Evolutionary conservation across 495 filamentous ascomycete species (phyloP).

Genomic region (Elasticomyces elasticus): DNA sequence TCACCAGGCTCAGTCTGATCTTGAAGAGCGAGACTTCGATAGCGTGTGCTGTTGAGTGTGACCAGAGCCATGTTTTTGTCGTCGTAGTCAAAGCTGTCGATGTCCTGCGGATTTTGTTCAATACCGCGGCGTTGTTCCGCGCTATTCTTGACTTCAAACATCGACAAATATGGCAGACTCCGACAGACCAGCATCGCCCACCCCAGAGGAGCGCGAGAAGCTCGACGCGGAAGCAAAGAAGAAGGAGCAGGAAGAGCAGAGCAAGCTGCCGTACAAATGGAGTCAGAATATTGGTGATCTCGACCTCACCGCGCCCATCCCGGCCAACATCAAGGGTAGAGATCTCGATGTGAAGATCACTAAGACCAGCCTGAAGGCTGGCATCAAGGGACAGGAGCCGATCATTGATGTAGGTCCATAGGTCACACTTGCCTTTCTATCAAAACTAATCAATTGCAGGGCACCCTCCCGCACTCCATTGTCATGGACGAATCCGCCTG

Average conservation of each 20-base stretch:
- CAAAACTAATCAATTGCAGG: slow-evolving; percentile 41
- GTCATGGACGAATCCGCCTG: slow-evolving; percentile 80
- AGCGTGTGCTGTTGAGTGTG: too few species aligned
- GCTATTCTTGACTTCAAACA: slow-evolving; percentile 2
- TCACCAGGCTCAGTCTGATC: too few species aligned
- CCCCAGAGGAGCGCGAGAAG: slow-evolving; percentile 49
- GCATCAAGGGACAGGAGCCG: slow-evolving; percentile 77
- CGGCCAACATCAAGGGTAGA: slow-evolving; percentile 69
- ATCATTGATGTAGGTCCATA: slow-evolving; percentile 77
- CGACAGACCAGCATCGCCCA: slow-evolving; percentile 24
- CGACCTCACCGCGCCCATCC: slow-evolving; percentile 66
- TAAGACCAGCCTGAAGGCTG: slow-evolving; percentile 67
- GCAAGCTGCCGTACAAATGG: slow-evolving; percentile 92
- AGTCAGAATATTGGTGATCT: slow-evolving; percentile 88
- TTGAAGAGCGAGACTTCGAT: too few species aligned
- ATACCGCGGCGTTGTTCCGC: slow-evolving; percentile 18
- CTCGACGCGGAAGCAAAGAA: slow-evolving; percentile 49
- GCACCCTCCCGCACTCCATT: slow-evolving; percentile 72
- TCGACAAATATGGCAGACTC: slow-evolving; percentile 12
- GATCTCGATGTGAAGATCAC: slow-evolving; percentile 78
- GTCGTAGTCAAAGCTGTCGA: too few species aligned
- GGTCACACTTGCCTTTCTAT: neutral
- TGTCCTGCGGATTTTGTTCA: too few species aligned
- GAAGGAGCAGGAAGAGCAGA: slow-evolving; percentile 79
- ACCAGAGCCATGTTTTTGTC: too few species aligned